These are phyloP conservation scores for Thalassiosira exigua DNA, from an alignment of 352 stramenopile species.

Conservation along the genomic window DNA sequence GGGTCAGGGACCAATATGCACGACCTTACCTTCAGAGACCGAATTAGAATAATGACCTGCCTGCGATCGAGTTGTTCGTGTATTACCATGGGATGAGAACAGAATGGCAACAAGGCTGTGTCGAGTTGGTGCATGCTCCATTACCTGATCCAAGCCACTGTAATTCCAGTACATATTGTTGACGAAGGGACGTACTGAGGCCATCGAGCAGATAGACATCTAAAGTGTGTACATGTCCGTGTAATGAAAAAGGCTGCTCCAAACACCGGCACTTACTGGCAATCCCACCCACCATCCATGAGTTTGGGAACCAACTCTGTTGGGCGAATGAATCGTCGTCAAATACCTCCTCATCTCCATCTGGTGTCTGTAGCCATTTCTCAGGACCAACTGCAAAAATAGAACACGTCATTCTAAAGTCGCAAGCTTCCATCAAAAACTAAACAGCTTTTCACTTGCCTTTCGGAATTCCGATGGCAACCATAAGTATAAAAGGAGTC, in stretches of 20 bases:
- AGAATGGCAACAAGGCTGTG: no score
- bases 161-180: conserved; percentile 95
- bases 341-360: conserved; percentile 48
- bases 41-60: no score
- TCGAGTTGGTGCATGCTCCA: no score
- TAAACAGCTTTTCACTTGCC: no score
- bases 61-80: no score
- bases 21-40: no score
- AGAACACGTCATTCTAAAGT: conserved; percentile 85
- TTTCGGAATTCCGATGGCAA: conserved; percentile 70
- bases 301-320: conserved; percentile 38
- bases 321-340: conserved; percentile 40
- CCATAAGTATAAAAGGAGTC: conserved; percentile 89
- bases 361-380: conserved; percentile 45
- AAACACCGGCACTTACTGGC: conserved; percentile 71
- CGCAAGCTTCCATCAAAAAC: no score
- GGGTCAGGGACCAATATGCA: no score
- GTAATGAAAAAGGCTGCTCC: no score
- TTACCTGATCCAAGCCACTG: conserved; percentile 89
- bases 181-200: conserved; percentile 74
- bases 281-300: conserved; percentile 58
- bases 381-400: conserved; percentile 29
- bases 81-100: no score
- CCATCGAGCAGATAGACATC: not conserved
- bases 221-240: no score